A percentile compares a stretch with the other conserved stretches of the same genome.
These are phyloP conservation scores for Striga asiatica DNA, from an alignment of 257 asterid genomes.

Conservation along the genomic window DNA sequence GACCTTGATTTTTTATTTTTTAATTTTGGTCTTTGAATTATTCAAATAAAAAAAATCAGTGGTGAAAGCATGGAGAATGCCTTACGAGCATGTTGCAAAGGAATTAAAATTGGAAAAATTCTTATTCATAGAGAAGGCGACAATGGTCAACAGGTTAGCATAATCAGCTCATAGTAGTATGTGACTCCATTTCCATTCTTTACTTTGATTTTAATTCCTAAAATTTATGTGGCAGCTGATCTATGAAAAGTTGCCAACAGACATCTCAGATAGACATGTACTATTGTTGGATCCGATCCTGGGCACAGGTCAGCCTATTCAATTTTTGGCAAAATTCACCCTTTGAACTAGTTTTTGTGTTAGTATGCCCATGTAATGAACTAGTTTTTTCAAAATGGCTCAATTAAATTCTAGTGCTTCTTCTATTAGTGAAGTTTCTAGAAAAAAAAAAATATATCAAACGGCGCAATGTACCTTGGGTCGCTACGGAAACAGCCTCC, in stretches of 20 bases:
- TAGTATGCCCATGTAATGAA: no score
- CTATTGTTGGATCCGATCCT: slow-evolving; percentile 71
- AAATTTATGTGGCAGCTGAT: slow-evolving; percentile 46
- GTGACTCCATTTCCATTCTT: background rate
- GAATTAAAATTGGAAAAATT: slow-evolving; percentile 82
- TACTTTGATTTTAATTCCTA: background rate
- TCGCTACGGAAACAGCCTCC: no score
- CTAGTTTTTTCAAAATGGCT: no score
- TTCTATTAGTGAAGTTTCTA: no score
- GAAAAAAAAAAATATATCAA: no score
- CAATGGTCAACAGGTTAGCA: slow-evolving; percentile 64
- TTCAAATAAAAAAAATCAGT: slow-evolving; percentile 23
- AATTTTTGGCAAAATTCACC: background rate
- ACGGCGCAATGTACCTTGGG: no score
- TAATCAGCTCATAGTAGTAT: background rate
- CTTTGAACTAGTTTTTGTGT: background rate
- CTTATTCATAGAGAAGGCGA: slow-evolving; percentile 83
- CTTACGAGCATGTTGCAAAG: slow-evolving; percentile 86
- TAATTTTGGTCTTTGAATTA: background rate
- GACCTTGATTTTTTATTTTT: background rate
- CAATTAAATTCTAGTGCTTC: no score
- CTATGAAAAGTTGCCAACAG: slow-evolving; percentile 70
- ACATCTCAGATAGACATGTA: slow-evolving; percentile 74
- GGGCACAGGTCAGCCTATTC: slow-evolving; percentile 62
- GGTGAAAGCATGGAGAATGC: slow-evolving; percentile 33